Evolutionary conservation across 306 rosid genomes (phyloP), one percentile per base, ranked within the genome.

Genomic region (Cicer arietinum): DNA sequence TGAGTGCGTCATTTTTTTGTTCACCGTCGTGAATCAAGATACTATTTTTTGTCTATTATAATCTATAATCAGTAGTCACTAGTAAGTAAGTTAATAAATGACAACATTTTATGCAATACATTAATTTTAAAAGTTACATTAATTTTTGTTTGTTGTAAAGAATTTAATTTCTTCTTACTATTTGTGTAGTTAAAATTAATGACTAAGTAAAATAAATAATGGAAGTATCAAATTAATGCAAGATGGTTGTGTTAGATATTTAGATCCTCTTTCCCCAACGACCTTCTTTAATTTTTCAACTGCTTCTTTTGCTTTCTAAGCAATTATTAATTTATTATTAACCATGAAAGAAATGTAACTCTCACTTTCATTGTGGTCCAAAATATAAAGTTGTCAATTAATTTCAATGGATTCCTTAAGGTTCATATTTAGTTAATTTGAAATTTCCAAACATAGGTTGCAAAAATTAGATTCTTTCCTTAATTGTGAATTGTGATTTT

Each of bases 311-410:
- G 77, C 13, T 58, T 35, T 42, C 37, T 12, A 9, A 75, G 6
- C 22, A 43, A 18, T 8, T 20, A 41, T 11, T 7, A 14, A 35
- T 12, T 8, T 20, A 41, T 11, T 7, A 14, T 17, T 14, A 50
- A 61, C 17, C 61, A 47, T 77, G 60, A 45, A 25, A 75, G 69
- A 63, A 16, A 10, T 79, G 45, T 43, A 45, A 35, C 47, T 50
- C 68, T 68, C 66, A 40, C 51, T 78, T 44, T 74, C 47, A 71
- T 10, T 20, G 84, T 79, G 88, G 85, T 81, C 83, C 84, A 75
- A 43, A 41, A 7, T 8, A 22, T 17, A 8, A 1, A 17, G 69
- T 16, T 58, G 7, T 57, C n/a, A 22, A 5, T 74, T 83, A 54
- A 20, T 25, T 35, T 67, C 57, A 42, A 59, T 57, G 43, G 54